A percentile compares a stretch with the other conserved stretches of the same genome.
Evolutionary conservation across 495 filamentous ascomycete species (phyloP).

Genomic region (Penicillium desertorum): DNA sequence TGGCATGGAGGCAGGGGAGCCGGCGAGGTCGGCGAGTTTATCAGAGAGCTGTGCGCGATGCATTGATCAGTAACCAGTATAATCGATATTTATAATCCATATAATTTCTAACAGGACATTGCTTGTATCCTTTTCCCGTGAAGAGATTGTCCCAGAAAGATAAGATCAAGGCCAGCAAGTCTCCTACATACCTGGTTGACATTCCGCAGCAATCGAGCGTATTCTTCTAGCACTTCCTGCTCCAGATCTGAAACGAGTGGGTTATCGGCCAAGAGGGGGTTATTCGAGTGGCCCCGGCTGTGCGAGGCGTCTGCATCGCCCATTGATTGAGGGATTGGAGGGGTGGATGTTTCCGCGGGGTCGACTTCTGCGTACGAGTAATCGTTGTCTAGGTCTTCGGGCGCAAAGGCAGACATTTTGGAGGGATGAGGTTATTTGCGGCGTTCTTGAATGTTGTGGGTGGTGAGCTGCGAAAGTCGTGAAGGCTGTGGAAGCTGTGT

Average conservation of each 20-base stretch:
- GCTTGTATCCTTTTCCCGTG: neutral
- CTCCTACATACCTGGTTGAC: constrained; percentile 71
- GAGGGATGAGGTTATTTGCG: neutral
- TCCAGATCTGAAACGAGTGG: constrained; percentile 66
- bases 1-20: constrained; percentile 35
- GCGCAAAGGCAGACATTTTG: constrained; percentile 31
- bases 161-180: neutral
- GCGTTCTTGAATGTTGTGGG: neutral
- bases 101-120: neutral
- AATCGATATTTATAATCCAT: neutral
- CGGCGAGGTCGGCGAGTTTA: constrained; percentile 39
- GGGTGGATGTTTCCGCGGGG: constrained; percentile 23
- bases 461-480: neutral
- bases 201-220: constrained; percentile 80
- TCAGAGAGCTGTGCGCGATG: constrained; percentile 33
- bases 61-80: constrained; percentile 4
- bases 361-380: constrained; percentile 25
- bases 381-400: constrained; percentile 25
- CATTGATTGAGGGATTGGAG: constrained; percentile 23
- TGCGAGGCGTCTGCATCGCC: constrained; percentile 20
- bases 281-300: constrained; percentile 26
- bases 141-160: neutral
- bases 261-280: constrained; percentile 45
- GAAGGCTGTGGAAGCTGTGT: neutral
- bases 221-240: constrained; percentile 93